Conservation (phyloP, 805 yeast genomes). For the Myxozyma mucilagina region DNA sequence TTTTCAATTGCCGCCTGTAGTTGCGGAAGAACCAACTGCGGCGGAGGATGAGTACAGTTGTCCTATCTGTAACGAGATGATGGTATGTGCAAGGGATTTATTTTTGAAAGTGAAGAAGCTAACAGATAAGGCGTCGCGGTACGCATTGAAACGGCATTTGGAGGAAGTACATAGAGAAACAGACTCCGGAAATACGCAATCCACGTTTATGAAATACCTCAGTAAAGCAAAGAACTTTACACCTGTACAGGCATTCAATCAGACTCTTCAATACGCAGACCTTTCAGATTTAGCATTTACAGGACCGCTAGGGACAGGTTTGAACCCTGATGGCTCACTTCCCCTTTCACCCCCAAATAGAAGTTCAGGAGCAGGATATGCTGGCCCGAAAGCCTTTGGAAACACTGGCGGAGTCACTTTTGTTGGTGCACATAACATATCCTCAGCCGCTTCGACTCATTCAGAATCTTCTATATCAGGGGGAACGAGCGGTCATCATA, state of each 20-base stretch:
- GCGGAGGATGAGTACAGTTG: conserved; percentile 43
- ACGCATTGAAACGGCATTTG: conserved; percentile 64
- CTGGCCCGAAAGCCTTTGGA: conserved; percentile 11
- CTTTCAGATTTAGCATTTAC: conserved; percentile 45
- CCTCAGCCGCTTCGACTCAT: background rate
- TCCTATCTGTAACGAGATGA: conserved; percentile 67
- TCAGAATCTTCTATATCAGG: background rate
- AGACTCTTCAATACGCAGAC: conserved; percentile 50
- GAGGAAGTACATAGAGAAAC: conserved; percentile 62
- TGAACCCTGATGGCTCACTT: conserved; percentile 1
- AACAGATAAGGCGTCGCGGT: conserved; percentile 12
- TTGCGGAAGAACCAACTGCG: conserved; percentile 1
- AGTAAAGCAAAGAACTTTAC: conserved; percentile 45
- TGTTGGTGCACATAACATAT: conserved; percentile 18
- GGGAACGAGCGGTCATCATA: conserved; percentile 1
- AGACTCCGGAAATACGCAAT: conserved; percentile 41
- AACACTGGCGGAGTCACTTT: conserved; percentile 8
- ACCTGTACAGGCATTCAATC: conserved; percentile 39
- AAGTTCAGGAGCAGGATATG: conserved; percentile 7
- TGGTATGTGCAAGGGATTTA: conserved; percentile 41
- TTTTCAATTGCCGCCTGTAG: conserved; percentile 17
- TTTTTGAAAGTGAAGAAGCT: background rate
- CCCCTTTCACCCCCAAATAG: conserved; percentile 1
- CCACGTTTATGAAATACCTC: conserved; percentile 48
- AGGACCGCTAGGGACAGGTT: conserved; percentile 15